Percentiles rank a stretch among this genome's conserved stretches.
Conservation (phyloP, 2,329 filamentous ascomycete species). For the Aspergillus calidoustus region DNA sequence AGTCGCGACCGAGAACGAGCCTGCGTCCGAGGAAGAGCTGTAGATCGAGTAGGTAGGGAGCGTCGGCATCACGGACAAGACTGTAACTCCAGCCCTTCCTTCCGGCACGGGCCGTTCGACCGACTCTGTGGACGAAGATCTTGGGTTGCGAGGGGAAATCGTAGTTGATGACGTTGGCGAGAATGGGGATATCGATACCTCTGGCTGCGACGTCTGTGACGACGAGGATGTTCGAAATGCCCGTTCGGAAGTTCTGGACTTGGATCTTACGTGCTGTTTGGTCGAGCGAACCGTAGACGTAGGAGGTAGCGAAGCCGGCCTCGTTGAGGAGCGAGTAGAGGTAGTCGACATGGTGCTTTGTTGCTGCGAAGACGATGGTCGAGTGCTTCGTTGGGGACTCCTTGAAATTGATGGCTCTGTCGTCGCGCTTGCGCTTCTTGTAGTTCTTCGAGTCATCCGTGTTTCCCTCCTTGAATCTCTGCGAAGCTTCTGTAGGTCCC, state of each 20-base stretch:
- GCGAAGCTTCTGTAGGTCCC: slow-evolving; percentile 61
- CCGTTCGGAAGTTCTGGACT: slow-evolving; percentile 84
- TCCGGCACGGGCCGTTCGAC: slow-evolving; percentile 91
- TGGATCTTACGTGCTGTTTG: slow-evolving; percentile 92
- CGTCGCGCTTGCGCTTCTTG: slow-evolving; percentile 55
- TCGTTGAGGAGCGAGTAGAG: slow-evolving; percentile 77
- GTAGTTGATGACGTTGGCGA: slow-evolving; percentile 98
- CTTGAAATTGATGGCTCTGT: slow-evolving; percentile 55
- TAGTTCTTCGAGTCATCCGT: slow-evolving; percentile 49
- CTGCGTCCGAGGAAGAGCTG: slow-evolving; percentile 92
- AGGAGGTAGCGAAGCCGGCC: slow-evolving; percentile 86
- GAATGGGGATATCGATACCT: slow-evolving; percentile 95
- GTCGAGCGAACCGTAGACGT: slow-evolving; percentile 92
- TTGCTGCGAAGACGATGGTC: slow-evolving; percentile 92
- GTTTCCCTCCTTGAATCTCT: slow-evolving; percentile 51
- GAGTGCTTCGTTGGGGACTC: slow-evolving; percentile 85
- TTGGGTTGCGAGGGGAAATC: slow-evolving; percentile 97
- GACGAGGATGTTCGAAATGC: slow-evolving; percentile 85
- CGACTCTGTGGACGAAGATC: slow-evolving; percentile 94
- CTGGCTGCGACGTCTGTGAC: slow-evolving; percentile 96
- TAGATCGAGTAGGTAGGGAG: slow-evolving; percentile 89
- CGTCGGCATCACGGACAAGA: slow-evolving; percentile 83
- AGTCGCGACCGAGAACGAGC: slow-evolving; percentile 73
- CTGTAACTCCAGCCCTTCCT: slow-evolving; percentile 95
- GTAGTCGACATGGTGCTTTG: slow-evolving; percentile 98